Evolutionary conservation across 805 yeast genomes (phyloP).

Genomic region (Candida pseudoglaebosa): DNA sequence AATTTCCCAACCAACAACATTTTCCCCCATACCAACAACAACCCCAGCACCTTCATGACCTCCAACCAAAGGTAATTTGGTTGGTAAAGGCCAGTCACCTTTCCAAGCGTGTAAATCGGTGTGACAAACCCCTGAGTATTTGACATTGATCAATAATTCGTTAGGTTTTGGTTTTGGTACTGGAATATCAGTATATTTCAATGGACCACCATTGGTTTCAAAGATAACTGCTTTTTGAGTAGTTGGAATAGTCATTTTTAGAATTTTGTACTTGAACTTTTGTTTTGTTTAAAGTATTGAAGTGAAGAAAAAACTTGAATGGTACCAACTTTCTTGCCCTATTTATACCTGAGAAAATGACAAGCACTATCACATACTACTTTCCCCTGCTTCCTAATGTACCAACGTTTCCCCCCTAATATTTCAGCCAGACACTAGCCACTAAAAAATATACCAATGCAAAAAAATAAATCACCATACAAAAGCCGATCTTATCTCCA

Average conservation of each 20-base stretch:
- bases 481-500: too few relatives aligned
- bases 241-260: slow-evolving; percentile 19
- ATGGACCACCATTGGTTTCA: slow-evolving; percentile 36
- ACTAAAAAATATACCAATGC: too few relatives aligned
- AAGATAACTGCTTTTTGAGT: slow-evolving; percentile 38
- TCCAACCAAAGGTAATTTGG: slow-evolving; percentile 75
- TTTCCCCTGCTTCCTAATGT: too few relatives aligned
- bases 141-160: slow-evolving; percentile 75
- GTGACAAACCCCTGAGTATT: slow-evolving; percentile 91
- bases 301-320: too few relatives aligned
- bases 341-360: too few relatives aligned
- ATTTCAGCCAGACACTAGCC: too few relatives aligned
- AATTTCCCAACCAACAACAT: slow-evolving; percentile 65
- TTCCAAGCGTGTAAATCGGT: slow-evolving; percentile 93
- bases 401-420: too few relatives aligned
- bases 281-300: too few relatives aligned
- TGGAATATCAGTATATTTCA: slow-evolving; percentile 58
- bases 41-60: slow-evolving; percentile 91
- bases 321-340: too few relatives aligned
- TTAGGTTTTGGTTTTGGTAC: slow-evolving; percentile 76
- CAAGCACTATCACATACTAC: too few relatives aligned
- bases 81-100: slow-evolving; percentile 86
- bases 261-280: neutral
- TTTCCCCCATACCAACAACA: slow-evolving; percentile 71
- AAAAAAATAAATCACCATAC: too few relatives aligned